Conservation (phyloP, 192 early-diverging fungal genomes). For the Funneliformis mosseae region DNA sequence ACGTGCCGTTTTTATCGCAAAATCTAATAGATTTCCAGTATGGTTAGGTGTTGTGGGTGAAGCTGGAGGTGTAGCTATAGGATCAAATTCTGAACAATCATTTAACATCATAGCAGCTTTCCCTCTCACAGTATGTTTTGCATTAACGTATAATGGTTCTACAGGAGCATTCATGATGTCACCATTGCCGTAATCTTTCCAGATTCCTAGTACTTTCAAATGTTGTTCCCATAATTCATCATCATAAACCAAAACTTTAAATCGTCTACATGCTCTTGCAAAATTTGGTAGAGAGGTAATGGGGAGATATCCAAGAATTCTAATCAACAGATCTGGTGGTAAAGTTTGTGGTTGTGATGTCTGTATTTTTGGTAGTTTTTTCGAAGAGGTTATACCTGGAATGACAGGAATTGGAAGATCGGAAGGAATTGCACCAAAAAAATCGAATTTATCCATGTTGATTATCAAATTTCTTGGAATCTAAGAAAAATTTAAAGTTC, state of each 20-base stretch:
- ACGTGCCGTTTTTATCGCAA: constrained; percentile 21
- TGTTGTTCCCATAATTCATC: constrained; percentile 77
- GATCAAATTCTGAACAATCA: constrained; percentile 8
- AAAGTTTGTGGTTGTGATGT: constrained; percentile 14
- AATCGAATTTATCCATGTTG: constrained; percentile 5
- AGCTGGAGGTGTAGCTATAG: constrained; percentile 19
- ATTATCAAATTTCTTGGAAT: background rate
- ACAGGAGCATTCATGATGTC: background rate
- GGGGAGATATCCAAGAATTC: constrained; percentile 51
- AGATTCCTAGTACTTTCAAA: constrained; percentile 54
- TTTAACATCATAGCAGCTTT: constrained; percentile 37
- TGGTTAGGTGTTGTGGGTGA: constrained; percentile 31
- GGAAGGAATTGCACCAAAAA: background rate
- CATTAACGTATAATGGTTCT: background rate
- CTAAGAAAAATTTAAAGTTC: background rate
- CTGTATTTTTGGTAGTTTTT: background rate
- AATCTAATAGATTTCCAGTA: constrained; percentile 8
- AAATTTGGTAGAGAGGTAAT: constrained; percentile 48
- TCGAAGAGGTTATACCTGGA: background rate
- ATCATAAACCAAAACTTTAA: constrained; percentile 78
- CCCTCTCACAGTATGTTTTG: constrained; percentile 34
- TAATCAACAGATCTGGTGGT: constrained; percentile 53
- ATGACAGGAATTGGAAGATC: background rate
- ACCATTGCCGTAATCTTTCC: constrained; percentile 45
- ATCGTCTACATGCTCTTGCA: constrained; percentile 66